Conservation (phyloP, 1,284 basidiomycete species). For the Porogramme epimiltina region DNA sequence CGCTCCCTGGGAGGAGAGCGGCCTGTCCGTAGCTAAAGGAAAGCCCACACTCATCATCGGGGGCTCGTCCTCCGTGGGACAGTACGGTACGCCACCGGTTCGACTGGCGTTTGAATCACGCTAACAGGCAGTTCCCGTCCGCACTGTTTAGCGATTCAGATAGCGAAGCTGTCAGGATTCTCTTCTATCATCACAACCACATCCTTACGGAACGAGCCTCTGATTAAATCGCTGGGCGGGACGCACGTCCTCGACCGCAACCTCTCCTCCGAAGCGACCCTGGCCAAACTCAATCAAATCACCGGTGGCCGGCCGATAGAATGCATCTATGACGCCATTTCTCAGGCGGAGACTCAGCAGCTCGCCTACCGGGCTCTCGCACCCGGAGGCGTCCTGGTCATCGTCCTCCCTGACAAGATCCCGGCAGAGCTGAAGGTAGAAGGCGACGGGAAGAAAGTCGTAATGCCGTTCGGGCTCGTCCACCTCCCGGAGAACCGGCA, state of each 20-base stretch:
- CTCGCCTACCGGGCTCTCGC: conserved; percentile 31
- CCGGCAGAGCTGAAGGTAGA: conserved; percentile 13
- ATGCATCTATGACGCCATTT: conserved; percentile 40
- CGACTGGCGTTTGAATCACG: too few relatives aligned
- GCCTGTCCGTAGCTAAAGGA: conserved; percentile 34
- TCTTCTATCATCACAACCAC: conserved; percentile 55
- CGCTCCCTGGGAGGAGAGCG: conserved; percentile 29
- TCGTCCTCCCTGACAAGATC: conserved; percentile 17
- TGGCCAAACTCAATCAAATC: conserved; percentile 25
- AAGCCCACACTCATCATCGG: conserved; percentile 44
- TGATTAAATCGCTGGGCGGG: conserved; percentile 54
- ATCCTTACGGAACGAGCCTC: conserved; percentile 42
- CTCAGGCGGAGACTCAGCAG: conserved; percentile 18
- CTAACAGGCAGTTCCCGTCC: too few relatives aligned
- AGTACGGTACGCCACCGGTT: neutral
- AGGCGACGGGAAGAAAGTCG: conserved; percentile 18
- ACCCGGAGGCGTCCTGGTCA: conserved; percentile 25
- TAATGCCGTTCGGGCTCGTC: conserved; percentile 5
- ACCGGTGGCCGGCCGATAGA: conserved; percentile 26
- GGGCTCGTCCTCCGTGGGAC: conserved; percentile 40
- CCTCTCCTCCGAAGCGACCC: conserved; percentile 26
- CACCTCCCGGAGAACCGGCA: conserved; percentile 3
- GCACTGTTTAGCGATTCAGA: conserved; percentile 45
- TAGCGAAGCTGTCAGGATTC: conserved; percentile 55
- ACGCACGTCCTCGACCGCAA: conserved; percentile 52